Evolutionary conservation across 352 stramenopile genomes (phyloP).

Genomic region (Globisporangium canariense): DNA sequence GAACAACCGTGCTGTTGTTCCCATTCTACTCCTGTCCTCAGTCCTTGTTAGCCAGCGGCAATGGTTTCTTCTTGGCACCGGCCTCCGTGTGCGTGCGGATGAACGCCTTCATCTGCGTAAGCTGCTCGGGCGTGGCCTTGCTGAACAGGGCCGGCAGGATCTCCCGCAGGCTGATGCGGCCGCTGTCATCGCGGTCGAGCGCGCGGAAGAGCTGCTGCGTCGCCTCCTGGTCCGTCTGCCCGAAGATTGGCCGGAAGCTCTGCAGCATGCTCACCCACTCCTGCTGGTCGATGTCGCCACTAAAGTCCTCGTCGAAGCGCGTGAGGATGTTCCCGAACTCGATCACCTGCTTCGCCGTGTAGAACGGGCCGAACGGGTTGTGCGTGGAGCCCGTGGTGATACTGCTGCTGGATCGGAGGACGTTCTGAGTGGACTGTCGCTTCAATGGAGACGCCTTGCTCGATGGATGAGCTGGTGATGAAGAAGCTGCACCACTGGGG

Average conservation of each 20-base stretch:
- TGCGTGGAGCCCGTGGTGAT: slow-evolving; percentile 1
- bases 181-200: slow-evolving; percentile 45
- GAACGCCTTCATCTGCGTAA: slow-evolving; percentile 39
- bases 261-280: slow-evolving; percentile 53
- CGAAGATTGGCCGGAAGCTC: slow-evolving; percentile 24
- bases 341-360: slow-evolving; percentile 55
- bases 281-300: slow-evolving; percentile 46
- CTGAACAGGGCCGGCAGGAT: slow-evolving; percentile 54
- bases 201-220: slow-evolving; percentile 48
- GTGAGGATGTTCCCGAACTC: slow-evolving; percentile 47
- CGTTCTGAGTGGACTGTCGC: slow-evolving; percentile 1
- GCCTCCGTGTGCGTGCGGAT: slow-evolving; percentile 23
- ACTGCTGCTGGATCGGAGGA: background rate
- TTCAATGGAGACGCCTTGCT: background rate
- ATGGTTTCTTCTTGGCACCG: background rate
- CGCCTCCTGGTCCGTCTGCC: slow-evolving; percentile 19
- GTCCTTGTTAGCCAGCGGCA: background rate
- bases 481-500: background rate
- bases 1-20: too few species aligned
- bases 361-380: slow-evolving; percentile 57
- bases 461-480: background rate
- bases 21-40: background rate
- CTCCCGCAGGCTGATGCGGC: slow-evolving; percentile 48
- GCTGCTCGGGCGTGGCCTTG: slow-evolving; percentile 43
- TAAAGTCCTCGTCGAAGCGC: slow-evolving; percentile 54